Evolutionary conservation across 2,329 filamentous ascomycete genomes (phyloP), one percentile per base, ranked within the genome.

Genomic region (Phaeosphaeria sp.): DNA sequence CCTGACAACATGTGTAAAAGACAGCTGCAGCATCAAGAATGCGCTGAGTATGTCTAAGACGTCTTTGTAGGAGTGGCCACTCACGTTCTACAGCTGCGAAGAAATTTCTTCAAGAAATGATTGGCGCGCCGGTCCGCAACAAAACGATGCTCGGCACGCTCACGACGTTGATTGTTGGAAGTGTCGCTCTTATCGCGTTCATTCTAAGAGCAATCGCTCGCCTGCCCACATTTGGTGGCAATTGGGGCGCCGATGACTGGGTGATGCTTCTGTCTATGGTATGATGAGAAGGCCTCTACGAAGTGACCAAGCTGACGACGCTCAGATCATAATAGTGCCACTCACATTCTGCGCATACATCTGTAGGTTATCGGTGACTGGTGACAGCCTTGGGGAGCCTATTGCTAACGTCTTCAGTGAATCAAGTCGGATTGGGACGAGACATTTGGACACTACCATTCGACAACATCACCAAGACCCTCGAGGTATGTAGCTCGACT

Each of bases 361-460:
- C 6, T 55, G 42, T 44, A 44, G 11, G 42, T 44, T 9, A 21
- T 44, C n/a, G n/a, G 11, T 21, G 3, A n/a, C n/a, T n/a, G n/a
- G n/a, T n/a, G n/a, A n/a, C n/a, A n/a, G n/a, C n/a, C n/a, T n/a
- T n/a, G n/a, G n/a, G n/a, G n/a, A n/a, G n/a, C 18, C 4, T n/a
- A 7, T 21, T 21, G 21, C 42, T 44, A 21, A 44, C 21, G 18
- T 9, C 21, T 3, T 13, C 42, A 44, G 42, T 55, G 43, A 55
- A 56, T 46, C 64, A 73, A 27, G 75, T 81, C 48, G 84, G 83
- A 0, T 67, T 85, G 6, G 82, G 83, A 1, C 78, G 70, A 18
- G 83, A 86, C 55, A 77, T 85, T 25, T 86, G 83, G 83, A 81
- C 80, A 0, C 60, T 86, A 2, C 62, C 74, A 0, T 68, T 75